Percentiles rank a stretch among this genome's conserved stretches.
Conservation (phyloP, 1,284 basidiomycete genomes). For the Microbotryomycetes sp. region DNA sequence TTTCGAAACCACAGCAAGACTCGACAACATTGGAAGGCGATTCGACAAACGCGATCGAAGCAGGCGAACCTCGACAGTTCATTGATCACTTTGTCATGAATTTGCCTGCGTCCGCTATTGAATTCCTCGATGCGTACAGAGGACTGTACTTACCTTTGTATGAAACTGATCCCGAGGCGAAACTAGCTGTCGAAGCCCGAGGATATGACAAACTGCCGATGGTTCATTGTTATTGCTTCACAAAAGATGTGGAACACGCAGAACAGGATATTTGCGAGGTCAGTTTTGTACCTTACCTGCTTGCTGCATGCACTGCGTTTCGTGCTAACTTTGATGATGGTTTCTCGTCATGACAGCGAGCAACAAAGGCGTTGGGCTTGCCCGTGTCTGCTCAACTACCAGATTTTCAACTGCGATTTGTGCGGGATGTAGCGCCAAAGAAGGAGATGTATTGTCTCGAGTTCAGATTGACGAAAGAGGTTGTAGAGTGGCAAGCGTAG, state of each 20-base stretch:
- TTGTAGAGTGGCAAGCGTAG: slow-evolving; percentile 36
- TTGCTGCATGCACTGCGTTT: not conserved
- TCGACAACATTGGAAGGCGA: not conserved
- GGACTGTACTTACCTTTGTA: slow-evolving; percentile 55
- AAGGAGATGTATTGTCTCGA: slow-evolving; percentile 99
- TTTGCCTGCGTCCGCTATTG: slow-evolving; percentile 82
- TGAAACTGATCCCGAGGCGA: slow-evolving; percentile 41
- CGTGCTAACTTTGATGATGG: not conserved
- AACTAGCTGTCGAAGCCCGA: slow-evolving; percentile 37
- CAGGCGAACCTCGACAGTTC: slow-evolving; percentile 42
- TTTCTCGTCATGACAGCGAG: slow-evolving; percentile 53
- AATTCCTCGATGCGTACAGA: slow-evolving; percentile 81
- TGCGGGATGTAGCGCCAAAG: slow-evolving; percentile 88
- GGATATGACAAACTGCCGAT: slow-evolving; percentile 56
- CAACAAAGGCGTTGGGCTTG: slow-evolving; percentile 60
- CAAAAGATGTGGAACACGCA: slow-evolving; percentile 73
- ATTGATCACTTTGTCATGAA: slow-evolving; percentile 96
- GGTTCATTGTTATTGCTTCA: slow-evolving; percentile 96
- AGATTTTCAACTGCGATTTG: slow-evolving; percentile 58
- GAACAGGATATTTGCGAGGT: slow-evolving; percentile 72
- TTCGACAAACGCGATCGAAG: not conserved
- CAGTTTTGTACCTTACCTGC: slow-evolving; percentile 43
- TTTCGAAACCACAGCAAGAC: not conserved
- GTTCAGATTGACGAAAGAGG: slow-evolving; percentile 66
- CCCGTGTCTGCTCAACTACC: slow-evolving; percentile 52